phyloP scores from a whole-genome alignment of 2,329 filamentous ascomycete genomes.

The Colletotrichum sp. region DNA sequence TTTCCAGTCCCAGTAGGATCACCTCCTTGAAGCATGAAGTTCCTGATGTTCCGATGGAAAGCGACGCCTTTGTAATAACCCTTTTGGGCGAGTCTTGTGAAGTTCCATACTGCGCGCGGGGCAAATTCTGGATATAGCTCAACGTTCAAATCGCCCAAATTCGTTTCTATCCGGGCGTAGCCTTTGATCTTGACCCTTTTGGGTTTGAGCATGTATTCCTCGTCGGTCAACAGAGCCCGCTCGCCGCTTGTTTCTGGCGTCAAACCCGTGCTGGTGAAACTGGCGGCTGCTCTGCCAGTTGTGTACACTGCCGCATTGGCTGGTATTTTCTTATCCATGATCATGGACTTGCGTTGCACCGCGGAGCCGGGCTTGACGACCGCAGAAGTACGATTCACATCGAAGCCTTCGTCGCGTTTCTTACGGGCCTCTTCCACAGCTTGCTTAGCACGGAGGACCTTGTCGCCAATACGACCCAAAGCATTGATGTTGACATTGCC shows the following conservation, averaged over 20 bases:
- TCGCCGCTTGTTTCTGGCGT: slow-evolving; percentile 91
- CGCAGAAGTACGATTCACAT: slow-evolving; percentile 59
- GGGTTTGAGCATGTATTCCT: slow-evolving; percentile 96
- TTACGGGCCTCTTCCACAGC: slow-evolving; percentile 90
- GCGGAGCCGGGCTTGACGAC: slow-evolving; percentile 39
- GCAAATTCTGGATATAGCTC: slow-evolving; percentile 92
- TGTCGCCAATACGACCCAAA: slow-evolving; percentile 77
- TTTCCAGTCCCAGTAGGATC: slow-evolving; percentile 92
- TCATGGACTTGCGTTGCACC: slow-evolving; percentile 45
- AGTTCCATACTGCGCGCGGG: slow-evolving; percentile 96
- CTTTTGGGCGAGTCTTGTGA: slow-evolving; percentile 83
- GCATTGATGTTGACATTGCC: slow-evolving; percentile 80
- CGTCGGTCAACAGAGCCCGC: slow-evolving; percentile 84
- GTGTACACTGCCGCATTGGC: slow-evolving; percentile 92
- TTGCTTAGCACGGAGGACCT: slow-evolving; percentile 89
- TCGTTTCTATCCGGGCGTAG: slow-evolving; percentile 90
- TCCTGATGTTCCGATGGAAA: slow-evolving; percentile 93
- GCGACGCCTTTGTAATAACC: slow-evolving; percentile 86
- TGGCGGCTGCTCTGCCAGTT: slow-evolving; percentile 88
- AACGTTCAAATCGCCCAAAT: slow-evolving; percentile 81
- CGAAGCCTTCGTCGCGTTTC: slow-evolving; percentile 67
- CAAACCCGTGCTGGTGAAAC: slow-evolving; percentile 92
- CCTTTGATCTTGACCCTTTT: slow-evolving; percentile 88
- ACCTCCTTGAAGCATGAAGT: slow-evolving; percentile 98
- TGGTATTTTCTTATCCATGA: slow-evolving; percentile 65